phyloP scores from a whole-genome alignment of 1,139 yeast species.

The Eremothecium gossypii region DNA sequence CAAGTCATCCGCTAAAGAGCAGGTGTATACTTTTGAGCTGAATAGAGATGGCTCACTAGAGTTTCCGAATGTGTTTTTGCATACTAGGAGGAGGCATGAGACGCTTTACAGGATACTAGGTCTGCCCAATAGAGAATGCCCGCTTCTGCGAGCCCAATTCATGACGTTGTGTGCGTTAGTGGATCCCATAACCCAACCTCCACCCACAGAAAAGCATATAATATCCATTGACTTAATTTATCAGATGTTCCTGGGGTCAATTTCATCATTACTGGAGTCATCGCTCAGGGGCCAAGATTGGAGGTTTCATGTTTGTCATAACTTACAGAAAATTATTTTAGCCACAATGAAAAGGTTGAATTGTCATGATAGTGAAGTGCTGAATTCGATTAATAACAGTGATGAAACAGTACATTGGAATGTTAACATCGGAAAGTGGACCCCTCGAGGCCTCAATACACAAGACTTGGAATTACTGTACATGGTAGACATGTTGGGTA shows the following conservation, averaged over 20 bases:
- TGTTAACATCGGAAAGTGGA: slow-evolving; percentile 39
- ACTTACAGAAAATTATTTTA: slow-evolving; percentile 37
- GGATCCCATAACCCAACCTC: slow-evolving; percentile 63
- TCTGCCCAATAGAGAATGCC: slow-evolving; percentile 12
- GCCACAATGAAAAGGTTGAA: slow-evolving; percentile 36
- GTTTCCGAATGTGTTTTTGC: slow-evolving; percentile 21
- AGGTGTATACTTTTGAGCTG: slow-evolving; percentile 27
- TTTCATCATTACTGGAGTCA: slow-evolving; percentile 19
- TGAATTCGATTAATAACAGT: slow-evolving; percentile 39
- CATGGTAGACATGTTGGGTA: slow-evolving; percentile 42
- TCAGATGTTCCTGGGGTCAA: slow-evolving; percentile 41
- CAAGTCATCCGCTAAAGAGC: slow-evolving; percentile 16
- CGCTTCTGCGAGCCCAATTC: slow-evolving; percentile 20
- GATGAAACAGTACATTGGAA: slow-evolving; percentile 36
- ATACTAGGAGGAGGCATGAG: slow-evolving; percentile 26
- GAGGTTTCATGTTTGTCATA: slow-evolving; percentile 37
- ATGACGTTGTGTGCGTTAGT: slow-evolving; percentile 34
- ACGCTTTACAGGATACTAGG: slow-evolving; percentile 19
- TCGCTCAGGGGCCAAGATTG: slow-evolving; percentile 9
- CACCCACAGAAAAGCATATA: slow-evolving; percentile 43
- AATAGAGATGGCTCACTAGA: slow-evolving; percentile 16
- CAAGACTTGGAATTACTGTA: slow-evolving; percentile 42
- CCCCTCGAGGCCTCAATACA: slow-evolving; percentile 37
- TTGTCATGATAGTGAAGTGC: slow-evolving; percentile 39
- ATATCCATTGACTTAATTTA: slow-evolving; percentile 48